Evolutionary conservation across 2,329 filamentous ascomycete genomes (phyloP).

Genomic region (Hymenoscyphus fraxineus): DNA sequence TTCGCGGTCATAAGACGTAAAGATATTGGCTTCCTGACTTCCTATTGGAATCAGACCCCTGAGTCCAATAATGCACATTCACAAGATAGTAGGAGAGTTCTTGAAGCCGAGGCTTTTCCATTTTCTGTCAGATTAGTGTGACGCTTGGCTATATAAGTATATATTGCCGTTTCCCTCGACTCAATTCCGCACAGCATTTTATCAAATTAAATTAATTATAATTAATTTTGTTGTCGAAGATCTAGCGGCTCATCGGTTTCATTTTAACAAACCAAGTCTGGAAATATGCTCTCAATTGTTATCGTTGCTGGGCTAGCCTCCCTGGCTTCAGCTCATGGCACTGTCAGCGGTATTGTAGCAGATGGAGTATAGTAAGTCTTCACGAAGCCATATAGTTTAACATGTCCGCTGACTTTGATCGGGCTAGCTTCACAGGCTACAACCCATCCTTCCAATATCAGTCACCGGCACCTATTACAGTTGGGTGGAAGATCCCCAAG

Average conservation of each 20-base stretch:
- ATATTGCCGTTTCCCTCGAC: conserved; percentile 8
- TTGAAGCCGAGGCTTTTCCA: neutral
- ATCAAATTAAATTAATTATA: conserved; percentile 3
- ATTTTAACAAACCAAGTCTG: neutral
- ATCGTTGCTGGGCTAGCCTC: conserved; percentile 22
- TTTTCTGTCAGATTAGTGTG: conserved; percentile 9
- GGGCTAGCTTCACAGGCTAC: conserved; percentile 36
- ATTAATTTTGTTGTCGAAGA: neutral
- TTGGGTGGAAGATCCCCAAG: conserved; percentile 51
- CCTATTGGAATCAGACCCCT: conserved; percentile 1
- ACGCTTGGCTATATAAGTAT: conserved; percentile 20
- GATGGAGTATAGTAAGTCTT: conserved; percentile 30
- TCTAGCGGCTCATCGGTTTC: neutral
- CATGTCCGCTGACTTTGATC: neutral
- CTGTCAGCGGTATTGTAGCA: conserved; percentile 29
- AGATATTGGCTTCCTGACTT: neutral
- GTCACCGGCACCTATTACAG: conserved; percentile 38
- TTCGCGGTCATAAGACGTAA: conserved; percentile 13
- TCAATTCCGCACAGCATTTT: neutral
- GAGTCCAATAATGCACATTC: neutral
- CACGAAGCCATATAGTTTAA: neutral
- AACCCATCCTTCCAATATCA: conserved; percentile 33
- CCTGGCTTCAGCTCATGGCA: conserved; percentile 28
- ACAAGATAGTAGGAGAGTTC: conserved; percentile 1
- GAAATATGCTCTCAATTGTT: conserved; percentile 22